phyloP scores from a whole-genome alignment of 768 basidiomycete species.

The Collybia mongolica region DNA sequence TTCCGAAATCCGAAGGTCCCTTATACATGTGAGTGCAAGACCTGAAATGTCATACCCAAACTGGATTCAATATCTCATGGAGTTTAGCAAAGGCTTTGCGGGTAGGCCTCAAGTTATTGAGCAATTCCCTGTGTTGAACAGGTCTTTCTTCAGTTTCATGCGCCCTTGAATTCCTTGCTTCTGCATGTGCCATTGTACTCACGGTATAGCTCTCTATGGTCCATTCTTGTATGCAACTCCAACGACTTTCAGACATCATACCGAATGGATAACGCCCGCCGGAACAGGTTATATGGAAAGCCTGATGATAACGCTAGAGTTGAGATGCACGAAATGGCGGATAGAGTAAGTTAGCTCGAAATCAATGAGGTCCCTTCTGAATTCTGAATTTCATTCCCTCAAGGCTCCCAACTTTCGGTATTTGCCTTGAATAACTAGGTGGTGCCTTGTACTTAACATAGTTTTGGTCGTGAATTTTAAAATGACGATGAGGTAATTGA shows the following conservation, averaged over 20 bases:
- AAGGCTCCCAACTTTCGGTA: constrained; percentile 67
- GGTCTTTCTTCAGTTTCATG: constrained; percentile 35
- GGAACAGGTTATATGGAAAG: constrained; percentile 53
- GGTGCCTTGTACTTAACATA: too few species aligned
- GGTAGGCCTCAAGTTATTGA: constrained; percentile 27
- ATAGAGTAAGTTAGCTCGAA: constrained; percentile 43
- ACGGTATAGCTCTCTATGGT: constrained; percentile 33
- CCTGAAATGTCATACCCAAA: neutral
- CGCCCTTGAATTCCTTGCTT: constrained; percentile 54
- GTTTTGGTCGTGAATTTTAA: too few species aligned
- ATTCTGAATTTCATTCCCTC: neutral
- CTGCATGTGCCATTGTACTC: constrained; percentile 49
- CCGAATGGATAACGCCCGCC: constrained; percentile 54
- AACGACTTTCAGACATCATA: constrained; percentile 50
- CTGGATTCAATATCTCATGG: neutral
- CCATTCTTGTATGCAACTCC: too few species aligned
- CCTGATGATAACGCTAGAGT: constrained; percentile 46
- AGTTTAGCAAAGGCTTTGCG: constrained; percentile 55
- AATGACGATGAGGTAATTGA: too few species aligned
- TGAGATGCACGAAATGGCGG: constrained; percentile 63
- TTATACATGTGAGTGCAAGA: constrained; percentile 51
- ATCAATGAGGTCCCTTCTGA: neutral
- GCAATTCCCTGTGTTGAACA: neutral
- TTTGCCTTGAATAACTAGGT: constrained; percentile 28
- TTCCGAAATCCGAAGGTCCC: constrained; percentile 62